Base-by-base conservation (phyloP, 345 rosid genomes). In the Excoecaria cochinchinensis region DNA sequence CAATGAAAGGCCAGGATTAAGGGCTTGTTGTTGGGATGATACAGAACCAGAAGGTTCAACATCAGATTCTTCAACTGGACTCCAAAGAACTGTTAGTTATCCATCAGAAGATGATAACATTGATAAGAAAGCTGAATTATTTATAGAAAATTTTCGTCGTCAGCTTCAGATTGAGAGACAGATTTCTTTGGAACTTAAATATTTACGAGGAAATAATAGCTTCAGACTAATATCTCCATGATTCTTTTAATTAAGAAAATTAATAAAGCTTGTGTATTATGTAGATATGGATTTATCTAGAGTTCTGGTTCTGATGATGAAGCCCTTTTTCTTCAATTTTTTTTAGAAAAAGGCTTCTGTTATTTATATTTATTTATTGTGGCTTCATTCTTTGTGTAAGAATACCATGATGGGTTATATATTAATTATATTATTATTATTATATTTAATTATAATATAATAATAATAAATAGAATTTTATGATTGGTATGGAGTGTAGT, bases 101-200 rank as follows among this genome's bases (percentile, higher is more conserved):
- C 80, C 72, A 38, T 82, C 90, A 14, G 92, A 89, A 70, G 93
- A 88, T 42, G 97, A 92, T 79, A 31, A 31, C 31, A 78, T 92
- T 16, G 91, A 92, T 67, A 81, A 70, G 76, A 89, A 80, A 73
- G 97, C 97, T 19, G 97, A 94, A 60, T 71, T 82, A 81, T 94
- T 94, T 73, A 94, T 94, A 14, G 84, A 87, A 14, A 94, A 92
- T 67, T 94, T 94, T 76, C 85, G 89, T 52, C 81, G 69, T n/a
- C 97, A 92, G 51, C 93, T 92, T 78, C 87, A 76, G 90, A 84
- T 92, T 61, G 98, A 94, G 82, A 85, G 94, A 71, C 96, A 94
- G 88, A 79, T 90, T 67, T 94, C 97, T 52, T 74, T 92, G 82
- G 85, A 94, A 69, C 90, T 92, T 60, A 76, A 72, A 48, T 88